Percentiles rank a stretch among this genome's conserved stretches.
These are phyloP conservation scores for Catunica adiposa DNA, from an alignment of 2,329 filamentous ascomycete species.

Conservation along the genomic window DNA sequence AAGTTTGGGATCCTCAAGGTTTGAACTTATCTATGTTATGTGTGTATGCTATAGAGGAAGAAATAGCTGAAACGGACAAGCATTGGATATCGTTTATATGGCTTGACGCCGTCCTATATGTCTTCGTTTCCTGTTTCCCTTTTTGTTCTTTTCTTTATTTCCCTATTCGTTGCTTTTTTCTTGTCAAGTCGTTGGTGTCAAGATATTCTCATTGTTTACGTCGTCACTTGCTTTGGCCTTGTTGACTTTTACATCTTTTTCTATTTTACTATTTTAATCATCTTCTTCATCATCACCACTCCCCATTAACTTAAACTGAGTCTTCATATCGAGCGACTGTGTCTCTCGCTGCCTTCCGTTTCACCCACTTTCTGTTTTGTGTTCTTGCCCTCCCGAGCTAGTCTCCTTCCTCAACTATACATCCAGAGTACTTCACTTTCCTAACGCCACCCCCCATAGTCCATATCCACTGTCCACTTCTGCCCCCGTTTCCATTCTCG, in stretches of 20 bases:
- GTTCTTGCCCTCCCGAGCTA: too few species aligned
- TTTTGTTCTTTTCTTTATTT: not conserved
- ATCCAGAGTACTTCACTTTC: not conserved
- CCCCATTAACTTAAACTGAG: too few species aligned
- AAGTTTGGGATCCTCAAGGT: too few species aligned
- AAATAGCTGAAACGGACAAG: not conserved
- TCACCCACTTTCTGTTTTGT: not conserved
- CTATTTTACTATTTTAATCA: not conserved
- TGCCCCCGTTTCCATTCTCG: not conserved
- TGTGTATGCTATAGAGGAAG: too few species aligned
- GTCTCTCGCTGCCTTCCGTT: not conserved
- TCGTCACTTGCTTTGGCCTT: too few species aligned
- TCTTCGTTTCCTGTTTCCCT: not conserved
- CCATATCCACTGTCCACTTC: not conserved
- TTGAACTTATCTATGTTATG: too few species aligned
- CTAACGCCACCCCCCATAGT: not conserved
- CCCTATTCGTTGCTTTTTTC: too few species aligned
- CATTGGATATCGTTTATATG: not conserved
- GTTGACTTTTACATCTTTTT: not conserved
- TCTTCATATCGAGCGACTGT: not conserved
- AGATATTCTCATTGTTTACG: too few species aligned
- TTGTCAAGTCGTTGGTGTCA: too few species aligned
- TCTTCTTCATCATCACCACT: too few species aligned
- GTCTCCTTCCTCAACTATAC: too few species aligned
- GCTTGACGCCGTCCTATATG: not conserved